These are phyloP conservation scores for Epichloe sp. DNA, from an alignment of 2,329 filamentous ascomycete genomes.

Conservation along the genomic window DNA sequence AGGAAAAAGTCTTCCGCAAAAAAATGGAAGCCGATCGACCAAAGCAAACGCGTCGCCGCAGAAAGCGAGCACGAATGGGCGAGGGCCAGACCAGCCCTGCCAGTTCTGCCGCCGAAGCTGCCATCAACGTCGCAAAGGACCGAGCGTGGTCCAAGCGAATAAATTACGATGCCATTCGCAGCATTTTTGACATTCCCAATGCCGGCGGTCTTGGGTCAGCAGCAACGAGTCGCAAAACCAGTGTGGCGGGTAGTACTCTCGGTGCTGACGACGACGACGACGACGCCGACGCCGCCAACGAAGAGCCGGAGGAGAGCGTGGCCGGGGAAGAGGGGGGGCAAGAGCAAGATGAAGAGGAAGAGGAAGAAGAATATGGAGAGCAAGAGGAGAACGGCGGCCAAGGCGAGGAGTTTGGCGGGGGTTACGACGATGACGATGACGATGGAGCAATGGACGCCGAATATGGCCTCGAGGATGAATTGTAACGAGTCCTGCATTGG, in stretches of 20 bases:
- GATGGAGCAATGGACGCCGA: constrained; percentile 24
- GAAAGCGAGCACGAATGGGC: constrained; percentile 44
- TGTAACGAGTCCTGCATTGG: background rate
- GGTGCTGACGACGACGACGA: constrained; percentile 23
- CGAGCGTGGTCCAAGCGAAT: constrained; percentile 61
- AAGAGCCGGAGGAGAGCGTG: constrained; percentile 22
- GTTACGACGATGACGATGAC: constrained; percentile 24
- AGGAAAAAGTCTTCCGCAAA: constrained; percentile 67
- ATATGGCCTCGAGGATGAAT: constrained; percentile 11
- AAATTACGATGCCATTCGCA: constrained; percentile 53
- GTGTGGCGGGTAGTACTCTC: constrained; percentile 22
- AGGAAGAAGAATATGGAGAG: constrained; percentile 18
- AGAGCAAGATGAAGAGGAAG: constrained; percentile 17
- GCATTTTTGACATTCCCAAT: constrained; percentile 38
- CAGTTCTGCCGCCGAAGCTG: constrained; percentile 55
- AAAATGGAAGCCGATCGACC: constrained; percentile 47
- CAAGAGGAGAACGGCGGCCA: constrained; percentile 24
- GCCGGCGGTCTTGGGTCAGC: constrained; percentile 34
- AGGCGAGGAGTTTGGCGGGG: constrained; percentile 20
- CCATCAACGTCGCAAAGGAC: constrained; percentile 52
- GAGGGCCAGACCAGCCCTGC: constrained; percentile 54
- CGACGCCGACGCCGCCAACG: constrained; percentile 16
- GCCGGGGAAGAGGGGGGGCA: constrained; percentile 21
- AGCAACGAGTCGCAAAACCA: constrained; percentile 33
- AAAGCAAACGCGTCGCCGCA: constrained; percentile 43